Evolutionary conservation across 495 filamentous ascomycete species (phyloP).

Genomic region (Pyrenopolyporus hunteri): DNA sequence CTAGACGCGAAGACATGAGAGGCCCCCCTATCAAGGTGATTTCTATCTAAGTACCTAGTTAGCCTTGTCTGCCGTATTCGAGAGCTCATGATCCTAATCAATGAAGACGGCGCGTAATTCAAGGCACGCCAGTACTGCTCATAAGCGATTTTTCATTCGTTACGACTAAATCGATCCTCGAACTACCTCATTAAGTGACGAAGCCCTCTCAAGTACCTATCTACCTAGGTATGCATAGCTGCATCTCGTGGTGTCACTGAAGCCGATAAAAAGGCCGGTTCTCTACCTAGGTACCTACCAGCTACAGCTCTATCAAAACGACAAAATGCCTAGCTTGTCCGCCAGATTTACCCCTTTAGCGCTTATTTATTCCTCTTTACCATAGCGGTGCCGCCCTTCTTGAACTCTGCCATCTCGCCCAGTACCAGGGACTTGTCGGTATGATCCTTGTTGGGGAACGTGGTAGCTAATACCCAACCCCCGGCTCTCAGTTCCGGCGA

Average conservation of each 20-base stretch:
- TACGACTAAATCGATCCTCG: not conserved
- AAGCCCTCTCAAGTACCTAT: constrained; percentile 1
- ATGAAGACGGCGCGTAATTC: not conserved
- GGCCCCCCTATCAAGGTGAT: too few relatives aligned
- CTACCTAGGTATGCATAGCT: constrained; percentile 18
- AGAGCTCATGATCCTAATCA: not conserved
- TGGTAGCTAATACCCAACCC: constrained; percentile 86
- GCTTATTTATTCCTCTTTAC: constrained; percentile 63
- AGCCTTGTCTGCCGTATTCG: not conserved
- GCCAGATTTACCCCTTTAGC: not conserved
- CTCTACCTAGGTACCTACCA: not conserved
- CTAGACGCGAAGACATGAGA: too few relatives aligned
- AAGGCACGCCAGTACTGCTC: not conserved
- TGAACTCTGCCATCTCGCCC: constrained; percentile 83
- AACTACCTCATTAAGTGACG: constrained; percentile 12
- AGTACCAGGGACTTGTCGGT: constrained; percentile 71
- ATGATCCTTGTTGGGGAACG: constrained; percentile 94
- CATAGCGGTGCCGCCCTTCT: constrained; percentile 77
- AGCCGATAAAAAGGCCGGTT: not conserved
- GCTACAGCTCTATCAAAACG: constrained; percentile 12
- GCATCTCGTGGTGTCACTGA: too few relatives aligned
- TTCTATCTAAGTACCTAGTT: too few relatives aligned
- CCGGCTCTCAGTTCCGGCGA: constrained; percentile 64
- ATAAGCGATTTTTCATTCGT: not conserved
- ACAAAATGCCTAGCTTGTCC: not conserved